Base-by-base conservation (phyloP, 2,329 filamentous ascomycete species). In the Coniochaeta sp. region DNA sequence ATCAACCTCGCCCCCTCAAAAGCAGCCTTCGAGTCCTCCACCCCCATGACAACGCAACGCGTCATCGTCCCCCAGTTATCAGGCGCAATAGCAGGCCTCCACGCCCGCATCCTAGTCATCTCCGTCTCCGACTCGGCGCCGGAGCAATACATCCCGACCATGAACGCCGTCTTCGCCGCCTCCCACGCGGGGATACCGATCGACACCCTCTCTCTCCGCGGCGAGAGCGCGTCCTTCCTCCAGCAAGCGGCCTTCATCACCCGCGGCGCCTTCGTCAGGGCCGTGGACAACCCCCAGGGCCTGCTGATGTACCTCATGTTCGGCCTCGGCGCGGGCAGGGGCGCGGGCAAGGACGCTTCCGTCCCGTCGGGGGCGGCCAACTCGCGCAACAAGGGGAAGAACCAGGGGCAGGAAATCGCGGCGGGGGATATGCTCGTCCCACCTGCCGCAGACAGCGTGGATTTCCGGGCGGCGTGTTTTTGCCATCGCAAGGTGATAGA, bases 391-490 rank as follows among this genome's bases (percentile, higher is more conserved):
- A 54, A n/a, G n/a, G n/a, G n/a, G 10, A 24, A 24, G 38, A 16
- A 4, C 18, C 14, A 26, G n/a, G 38, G 38, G 12, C 38, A 14
- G 20, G 38, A 42, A 12, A 24, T 42, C 18, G 18, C 20, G 51
- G 60, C 60, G 8, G 56, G 57, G 2, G 61, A 78, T 45, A 79
- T 85, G 53, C 73, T 99, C 38, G 79, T 96, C 38, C 74, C 86
- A 4, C 91, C 94, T 0, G 89, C 87, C 7, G 85, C 89, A 32
- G 87, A 91, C 52, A 85, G 87, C 42, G 91, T 99, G 40, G 95
- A 99, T 70, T 99, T 99, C 67, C 83, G 94, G 40, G 92, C 95
- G n/a, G 94, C 94, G 3, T 99, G 94, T 66, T 99, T 99, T 72
- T 99, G 94, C 66, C 94, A 99, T 70, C 80, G 92, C 49, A 83